phyloP scores from a whole-genome alignment of 108 stramenopile genomes.

The Nannochloropsis granulata region DNA sequence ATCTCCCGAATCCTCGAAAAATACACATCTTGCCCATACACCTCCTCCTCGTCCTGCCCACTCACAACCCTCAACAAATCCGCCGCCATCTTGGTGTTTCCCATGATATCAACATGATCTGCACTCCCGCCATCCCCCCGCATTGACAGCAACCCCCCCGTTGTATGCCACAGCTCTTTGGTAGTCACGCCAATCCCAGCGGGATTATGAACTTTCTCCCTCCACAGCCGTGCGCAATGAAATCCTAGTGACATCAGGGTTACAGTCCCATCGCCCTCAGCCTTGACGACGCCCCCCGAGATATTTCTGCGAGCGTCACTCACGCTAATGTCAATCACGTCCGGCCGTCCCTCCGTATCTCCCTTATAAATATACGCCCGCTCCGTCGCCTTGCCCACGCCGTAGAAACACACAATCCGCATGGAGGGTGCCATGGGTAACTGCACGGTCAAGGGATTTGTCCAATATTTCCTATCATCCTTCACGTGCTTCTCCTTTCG shows the following conservation, averaged over 20 bases:
- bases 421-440: slow-evolving; percentile 61
- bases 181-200: not conserved
- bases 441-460: slow-evolving; percentile 50
- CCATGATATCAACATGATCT: slow-evolving; percentile 75
- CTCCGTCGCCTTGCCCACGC: slow-evolving; percentile 51
- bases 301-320: slow-evolving; percentile 16
- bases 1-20: not conserved
- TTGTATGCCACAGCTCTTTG: not conserved
- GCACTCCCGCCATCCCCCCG: slow-evolving; percentile 49
- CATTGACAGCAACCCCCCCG: not conserved
- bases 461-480: slow-evolving; percentile 37
- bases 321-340: slow-evolving; percentile 45
- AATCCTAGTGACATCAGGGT: slow-evolving; percentile 66
- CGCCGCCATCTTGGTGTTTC: slow-evolving; percentile 52
- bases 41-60: slow-evolving; percentile 37
- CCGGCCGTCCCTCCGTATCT: slow-evolving; percentile 33
- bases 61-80: slow-evolving; percentile 59
- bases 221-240: slow-evolving; percentile 59
- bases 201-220: slow-evolving; percentile 41
- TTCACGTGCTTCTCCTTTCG: not conserved
- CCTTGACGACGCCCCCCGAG: slow-evolving; percentile 43
- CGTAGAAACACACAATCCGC: slow-evolving; percentile 72
- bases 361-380: slow-evolving; percentile 54
- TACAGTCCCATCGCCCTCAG: slow-evolving; percentile 64
- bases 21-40: not conserved